Percentiles rank a stretch among this genome's conserved stretches.
Evolutionary conservation across 352 stramenopile species (phyloP).

Genomic region (Globisporangium solare): DNA sequence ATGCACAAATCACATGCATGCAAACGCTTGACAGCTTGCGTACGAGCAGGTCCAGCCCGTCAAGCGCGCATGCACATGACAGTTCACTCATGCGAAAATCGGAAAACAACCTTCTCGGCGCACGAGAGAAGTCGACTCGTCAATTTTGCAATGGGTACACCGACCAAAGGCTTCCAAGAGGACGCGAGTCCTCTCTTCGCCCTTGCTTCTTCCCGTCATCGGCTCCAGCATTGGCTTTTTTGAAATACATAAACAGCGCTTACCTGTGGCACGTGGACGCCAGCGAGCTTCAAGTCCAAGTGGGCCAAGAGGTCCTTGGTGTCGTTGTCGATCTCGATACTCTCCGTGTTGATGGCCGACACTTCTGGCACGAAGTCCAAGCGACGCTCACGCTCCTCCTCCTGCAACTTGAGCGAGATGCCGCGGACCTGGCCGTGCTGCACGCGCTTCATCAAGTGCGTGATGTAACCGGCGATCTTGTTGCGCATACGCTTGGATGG

Average conservation of each 20-base stretch:
- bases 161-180: slow-evolving; percentile 17
- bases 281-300: slow-evolving; percentile 91
- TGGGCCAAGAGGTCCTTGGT: slow-evolving; percentile 97
- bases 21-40: too few relatives aligned
- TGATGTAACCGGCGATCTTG: slow-evolving; percentile 99
- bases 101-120: too few relatives aligned
- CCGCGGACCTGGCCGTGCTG: slow-evolving; percentile 97
- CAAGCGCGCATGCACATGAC: too few relatives aligned
- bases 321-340: slow-evolving; percentile 98
- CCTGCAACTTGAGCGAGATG: slow-evolving; percentile 99
- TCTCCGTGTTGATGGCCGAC: slow-evolving; percentile 90
- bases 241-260: slow-evolving; percentile 16
- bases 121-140: too few relatives aligned
- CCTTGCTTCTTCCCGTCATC: slow-evolving; percentile 38
- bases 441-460: slow-evolving; percentile 99
- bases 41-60: too few relatives aligned
- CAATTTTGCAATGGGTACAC: slow-evolving; percentile 62
- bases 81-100: not conserved
- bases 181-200: slow-evolving; percentile 4
- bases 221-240: slow-evolving; percentile 78
- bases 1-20: too few relatives aligned
- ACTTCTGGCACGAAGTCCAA: slow-evolving; percentile 99
- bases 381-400: slow-evolving; percentile 99
- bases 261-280: slow-evolving; percentile 88
- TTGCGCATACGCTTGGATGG: slow-evolving; percentile 99